Evolutionary conservation across 495 filamentous ascomycete species (phyloP), one percentile per base, ranked within the genome.

Genomic region (Hypoxylon fuscum): DNA sequence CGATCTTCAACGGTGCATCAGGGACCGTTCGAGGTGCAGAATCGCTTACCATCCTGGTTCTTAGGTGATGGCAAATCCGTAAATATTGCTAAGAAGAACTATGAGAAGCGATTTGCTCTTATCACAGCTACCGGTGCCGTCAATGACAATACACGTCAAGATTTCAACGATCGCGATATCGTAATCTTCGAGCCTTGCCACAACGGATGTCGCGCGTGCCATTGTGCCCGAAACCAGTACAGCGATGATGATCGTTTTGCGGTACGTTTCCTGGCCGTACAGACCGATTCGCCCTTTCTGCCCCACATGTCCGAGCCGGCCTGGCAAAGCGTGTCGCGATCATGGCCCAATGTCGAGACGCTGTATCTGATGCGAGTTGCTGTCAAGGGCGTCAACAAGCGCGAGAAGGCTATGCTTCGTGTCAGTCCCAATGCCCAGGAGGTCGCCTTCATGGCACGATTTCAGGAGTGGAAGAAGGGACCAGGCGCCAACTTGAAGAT

Each of bases 101-200:
- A 70, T 31, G 10, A 52, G 29, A 63, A 58, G 23, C 8, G 64
- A 2, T 72, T 72, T 32, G 54, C 34, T 0, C 37, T 47, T 46
- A 31, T 15, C 22, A 31, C 5, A 21, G 15, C 50, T 34, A 11
- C 21, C 11, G 29, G 22, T 9, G n/a, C 17, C 7, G 14, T 38
- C n/a, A 7, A 37, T 18, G 27, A 1, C 9, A 15, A 34, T 9
- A 46, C 41, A 8, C 31, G 40, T 2, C 71, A 73, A 22, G 41
- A 54, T 49, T 18, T 71, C 23, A 66, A 61, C 25, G 1, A 35
- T 0, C 34, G 31, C 11, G 71, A 73, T 49, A 66, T 73, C 17
- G 58, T 73, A 20, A 45, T 70, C 7, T 73, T 55, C 18, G 71
- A 73, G 38, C 71, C 71, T 7, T 73, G 71, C 35, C 64, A 68